Conservation (phyloP, 345 rosid genomes). For the Leavenworthia alabamica region DNA sequence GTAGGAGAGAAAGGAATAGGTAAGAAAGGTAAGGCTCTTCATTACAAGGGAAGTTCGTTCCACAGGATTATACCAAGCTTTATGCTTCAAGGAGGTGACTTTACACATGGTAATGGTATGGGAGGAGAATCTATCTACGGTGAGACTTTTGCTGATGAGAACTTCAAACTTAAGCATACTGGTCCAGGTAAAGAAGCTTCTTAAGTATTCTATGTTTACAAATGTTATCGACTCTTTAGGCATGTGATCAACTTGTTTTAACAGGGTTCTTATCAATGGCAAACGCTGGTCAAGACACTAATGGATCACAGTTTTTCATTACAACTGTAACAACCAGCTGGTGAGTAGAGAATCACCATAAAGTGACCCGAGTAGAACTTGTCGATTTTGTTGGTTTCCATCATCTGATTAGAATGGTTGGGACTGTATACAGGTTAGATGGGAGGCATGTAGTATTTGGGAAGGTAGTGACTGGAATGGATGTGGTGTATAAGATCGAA, state of each 20-base stretch:
- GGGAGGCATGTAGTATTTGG: slow-evolving; percentile 94
- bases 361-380: neutral
- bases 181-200: slow-evolving; percentile 59
- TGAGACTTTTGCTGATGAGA: slow-evolving; percentile 88
- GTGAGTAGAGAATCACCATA: slow-evolving; percentile 37
- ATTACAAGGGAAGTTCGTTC: slow-evolving; percentile 74
- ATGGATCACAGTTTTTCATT: slow-evolving; percentile 96
- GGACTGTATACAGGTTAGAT: slow-evolving; percentile 58
- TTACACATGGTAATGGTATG: slow-evolving; percentile 85
- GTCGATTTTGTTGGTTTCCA: neutral
- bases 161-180: slow-evolving; percentile 91
- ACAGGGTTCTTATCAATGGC: slow-evolving; percentile 89
- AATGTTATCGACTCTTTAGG: neutral
- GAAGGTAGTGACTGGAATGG: slow-evolving; percentile 90
- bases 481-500: slow-evolving; percentile 85
- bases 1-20: slow-evolving; percentile 88
- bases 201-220: neutral
- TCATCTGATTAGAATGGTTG: slow-evolving; percentile 2
- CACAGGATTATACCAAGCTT: slow-evolving; percentile 94
- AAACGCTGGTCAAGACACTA: slow-evolving; percentile 81
- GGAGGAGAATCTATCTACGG: slow-evolving; percentile 97
- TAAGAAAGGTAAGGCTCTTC: slow-evolving; percentile 81
- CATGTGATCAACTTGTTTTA: neutral
- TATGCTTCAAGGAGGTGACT: slow-evolving; percentile 91
- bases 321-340: slow-evolving; percentile 95